Conservation (phyloP, 1,284 basidiomycete species). For the Rhizoctonia solani region DNA sequence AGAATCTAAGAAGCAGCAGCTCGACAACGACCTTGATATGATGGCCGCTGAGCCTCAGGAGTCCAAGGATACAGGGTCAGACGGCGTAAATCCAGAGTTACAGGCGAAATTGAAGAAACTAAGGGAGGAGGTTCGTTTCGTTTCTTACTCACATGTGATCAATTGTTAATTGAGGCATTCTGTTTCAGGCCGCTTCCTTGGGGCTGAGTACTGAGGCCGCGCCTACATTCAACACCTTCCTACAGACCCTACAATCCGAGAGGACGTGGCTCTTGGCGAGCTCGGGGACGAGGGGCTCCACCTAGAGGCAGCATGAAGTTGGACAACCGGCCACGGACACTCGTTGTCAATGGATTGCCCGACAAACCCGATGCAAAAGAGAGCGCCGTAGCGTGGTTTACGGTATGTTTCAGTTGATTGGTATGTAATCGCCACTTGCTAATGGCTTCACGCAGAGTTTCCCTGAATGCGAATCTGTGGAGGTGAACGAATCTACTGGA, state of each 20-base stretch:
- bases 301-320: conserved; percentile 77
- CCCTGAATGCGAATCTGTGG: conserved; percentile 67
- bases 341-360: conserved; percentile 70
- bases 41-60: conserved; percentile 24
- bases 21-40: conserved; percentile 35
- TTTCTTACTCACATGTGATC: conserved; percentile 5
- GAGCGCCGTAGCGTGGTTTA: conserved; percentile 79
- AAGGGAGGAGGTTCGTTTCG: conserved; percentile 41
- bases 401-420: conserved; percentile 53
- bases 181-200: conserved; percentile 70
- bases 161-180: no score
- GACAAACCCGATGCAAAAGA: conserved; percentile 56
- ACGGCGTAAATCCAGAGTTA: conserved; percentile 46
- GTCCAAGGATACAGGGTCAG: conserved; percentile 47
- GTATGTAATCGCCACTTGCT: not conserved
- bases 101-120: conserved; percentile 39
- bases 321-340: conserved; percentile 85
- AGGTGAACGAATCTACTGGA: conserved; percentile 53
- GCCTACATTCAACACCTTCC: conserved; percentile 47
- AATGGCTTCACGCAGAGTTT: conserved; percentile 52
- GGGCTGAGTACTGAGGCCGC: conserved; percentile 60
- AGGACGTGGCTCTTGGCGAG: conserved; percentile 46
- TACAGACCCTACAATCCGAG: conserved; percentile 45
- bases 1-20: conserved; percentile 18
- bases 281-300: conserved; percentile 55